Evolutionary conservation across 164 flowering plant genomes (phyloP).

Genomic region (Piper longum): DNA sequence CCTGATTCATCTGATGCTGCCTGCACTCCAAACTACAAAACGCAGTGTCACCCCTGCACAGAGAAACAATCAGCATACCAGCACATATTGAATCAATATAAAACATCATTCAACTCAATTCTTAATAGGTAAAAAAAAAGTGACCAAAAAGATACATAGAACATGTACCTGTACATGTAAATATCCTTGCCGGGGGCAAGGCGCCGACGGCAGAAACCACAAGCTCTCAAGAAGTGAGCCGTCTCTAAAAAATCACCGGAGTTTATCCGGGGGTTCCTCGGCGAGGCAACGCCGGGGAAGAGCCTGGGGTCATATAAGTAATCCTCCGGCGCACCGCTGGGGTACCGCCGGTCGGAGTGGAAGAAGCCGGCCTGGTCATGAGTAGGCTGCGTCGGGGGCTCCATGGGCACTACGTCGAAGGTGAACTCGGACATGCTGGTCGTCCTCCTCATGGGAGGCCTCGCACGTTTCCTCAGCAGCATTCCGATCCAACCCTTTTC

Average conservation of each 20-base stretch:
- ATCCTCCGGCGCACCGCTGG: neutral
- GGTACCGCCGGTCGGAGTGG: neutral
- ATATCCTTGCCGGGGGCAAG: slow-evolving; percentile 49
- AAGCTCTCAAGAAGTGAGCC: slow-evolving; percentile 36
- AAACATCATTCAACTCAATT: too few relatives aligned
- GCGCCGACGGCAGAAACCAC: slow-evolving; percentile 58
- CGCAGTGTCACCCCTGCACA: slow-evolving; percentile 45
- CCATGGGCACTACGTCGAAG: slow-evolving; percentile 23
- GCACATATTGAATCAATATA: too few relatives aligned
- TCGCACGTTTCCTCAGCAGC: slow-evolving; percentile 57
- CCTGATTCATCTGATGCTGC: slow-evolving; percentile 47
- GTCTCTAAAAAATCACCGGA: slow-evolving; percentile 29
- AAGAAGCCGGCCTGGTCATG: slow-evolving; percentile 6
- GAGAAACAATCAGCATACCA: neutral
- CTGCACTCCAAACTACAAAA: slow-evolving; percentile 57
- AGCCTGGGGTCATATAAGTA: slow-evolving; percentile 15
- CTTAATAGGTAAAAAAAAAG: too few relatives aligned
- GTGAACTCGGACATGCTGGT: slow-evolving; percentile 56
- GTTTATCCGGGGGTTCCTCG: slow-evolving; percentile 19
- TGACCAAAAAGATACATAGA: neutral
- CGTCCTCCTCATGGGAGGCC: slow-evolving; percentile 48
- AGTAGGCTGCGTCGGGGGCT: slow-evolving; percentile 2
- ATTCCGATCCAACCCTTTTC: slow-evolving; percentile 10
- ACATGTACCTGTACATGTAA: slow-evolving; percentile 52
- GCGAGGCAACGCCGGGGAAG: slow-evolving; percentile 12